These are phyloP conservation scores for Picea sitchensis DNA, from an alignment of 75 land plant species.

Conservation along the genomic window DNA sequence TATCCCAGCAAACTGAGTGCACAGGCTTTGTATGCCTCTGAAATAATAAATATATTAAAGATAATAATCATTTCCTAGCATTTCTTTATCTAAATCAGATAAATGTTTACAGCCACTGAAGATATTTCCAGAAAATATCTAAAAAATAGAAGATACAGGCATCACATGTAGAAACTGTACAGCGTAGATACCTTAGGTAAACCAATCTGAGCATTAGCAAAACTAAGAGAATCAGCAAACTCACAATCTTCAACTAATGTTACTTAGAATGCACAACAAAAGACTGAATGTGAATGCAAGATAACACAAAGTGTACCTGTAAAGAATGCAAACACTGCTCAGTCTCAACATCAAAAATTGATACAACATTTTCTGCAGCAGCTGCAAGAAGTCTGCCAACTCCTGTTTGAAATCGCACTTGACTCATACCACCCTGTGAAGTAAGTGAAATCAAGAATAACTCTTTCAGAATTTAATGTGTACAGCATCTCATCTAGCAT, in stretches of 20 bases:
- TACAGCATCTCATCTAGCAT: not conserved
- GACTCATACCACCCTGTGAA: constrained; percentile 53
- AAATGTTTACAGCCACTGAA: not conserved
- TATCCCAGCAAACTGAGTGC: constrained; percentile 35
- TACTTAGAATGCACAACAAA: not conserved
- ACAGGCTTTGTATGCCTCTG: constrained; percentile 35
- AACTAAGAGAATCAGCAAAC: not conserved
- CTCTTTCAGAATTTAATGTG: not conserved
- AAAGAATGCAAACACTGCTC: constrained; percentile 36
- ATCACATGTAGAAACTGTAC: not conserved
- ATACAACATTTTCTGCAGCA: constrained; percentile 57
- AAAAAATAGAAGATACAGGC: not conserved
- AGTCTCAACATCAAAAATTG: constrained; percentile 71
- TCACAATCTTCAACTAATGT: not conserved
- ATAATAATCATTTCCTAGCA: too few relatives aligned
- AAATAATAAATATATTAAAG: not conserved
- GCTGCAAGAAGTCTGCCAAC: constrained; percentile 56
- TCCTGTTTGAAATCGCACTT: constrained; percentile 67
- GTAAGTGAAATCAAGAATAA: not conserved
- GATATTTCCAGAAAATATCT: not conserved
- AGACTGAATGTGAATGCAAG: not conserved
- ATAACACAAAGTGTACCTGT: constrained; percentile 27
- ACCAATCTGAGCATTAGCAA: not conserved
- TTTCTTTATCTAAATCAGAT: too few relatives aligned
- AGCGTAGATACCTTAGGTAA: not conserved